Base-by-base conservation (phyloP, 228 moss, liverwort and hornwort species). In the Sphagnum fallax region DNA sequence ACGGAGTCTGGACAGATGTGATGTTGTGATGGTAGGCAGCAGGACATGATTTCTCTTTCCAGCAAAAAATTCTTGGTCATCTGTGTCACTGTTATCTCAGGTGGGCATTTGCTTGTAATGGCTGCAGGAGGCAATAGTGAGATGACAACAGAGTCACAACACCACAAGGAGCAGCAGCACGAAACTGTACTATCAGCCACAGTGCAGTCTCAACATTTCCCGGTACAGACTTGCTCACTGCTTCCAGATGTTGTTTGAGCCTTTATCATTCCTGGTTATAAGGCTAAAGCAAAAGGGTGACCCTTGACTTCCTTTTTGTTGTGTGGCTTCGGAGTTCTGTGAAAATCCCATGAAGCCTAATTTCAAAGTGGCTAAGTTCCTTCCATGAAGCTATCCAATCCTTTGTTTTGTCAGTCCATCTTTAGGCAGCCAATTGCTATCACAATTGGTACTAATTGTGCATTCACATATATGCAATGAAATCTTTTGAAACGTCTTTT, bases 121-220 rank as follows among this genome's bases (percentile, higher is more conserved):
- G 62, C 67, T 75, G 79, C 84, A 96, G 96, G 86, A 66, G 95
- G 96, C 68, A 80, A 72, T 70, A 79, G 86, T 73, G 93, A 96
- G 62, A 67, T 92, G 67, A 73, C 78, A 15, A 74, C 91, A 61
- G 96, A 96, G 53, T 81, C 93, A 82, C 94, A 79, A 69, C 82
- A 90, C 52, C 94, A 95, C 60, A 96, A 96, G 73, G 96, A 96
- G 65, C 95, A 90, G 79, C 96, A 93, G 67, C 96, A 91, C 6
- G 91, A 96, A 16, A 87, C 84, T 61, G 75, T 87, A 16, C 78
- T 93, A 64, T 79, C 79, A 62, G 81, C 84, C 71, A 81, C 89
- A 57, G 87, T 93, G 70, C 96, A 93, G 79, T 81, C 91, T 59
- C 96, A 96, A 76, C 91, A 96, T 70, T 90, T 89, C 77, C 78